These are phyloP conservation scores for Talaromyces sp. DNA, from an alignment of 2,329 filamentous ascomycete species.

Conservation along the genomic window DNA sequence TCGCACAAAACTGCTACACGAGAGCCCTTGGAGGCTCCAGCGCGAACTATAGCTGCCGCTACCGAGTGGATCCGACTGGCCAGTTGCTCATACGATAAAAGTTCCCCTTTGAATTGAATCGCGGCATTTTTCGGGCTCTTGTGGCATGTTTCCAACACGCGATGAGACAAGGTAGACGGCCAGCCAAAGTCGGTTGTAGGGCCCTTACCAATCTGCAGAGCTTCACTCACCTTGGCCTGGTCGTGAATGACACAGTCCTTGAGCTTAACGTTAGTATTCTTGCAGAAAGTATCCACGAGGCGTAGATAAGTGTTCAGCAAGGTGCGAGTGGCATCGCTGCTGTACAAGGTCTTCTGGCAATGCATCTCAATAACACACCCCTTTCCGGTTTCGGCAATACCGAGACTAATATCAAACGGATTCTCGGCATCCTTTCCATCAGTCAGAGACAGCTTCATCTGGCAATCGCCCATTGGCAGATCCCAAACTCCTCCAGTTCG, in stretches of 20 bases:
- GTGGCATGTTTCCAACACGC: slow-evolving; percentile 19
- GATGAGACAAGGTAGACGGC: slow-evolving; percentile 27
- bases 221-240: slow-evolving; percentile 13
- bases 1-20: slow-evolving; percentile 38
- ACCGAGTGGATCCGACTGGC: slow-evolving; percentile 30
- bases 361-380: background rate
- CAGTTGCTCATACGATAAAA: slow-evolving; percentile 34
- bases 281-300: background rate
- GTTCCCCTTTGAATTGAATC: slow-evolving; percentile 18
- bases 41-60: slow-evolving; percentile 14
- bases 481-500: slow-evolving; percentile 1
- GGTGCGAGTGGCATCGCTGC: background rate
- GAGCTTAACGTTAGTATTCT: background rate
- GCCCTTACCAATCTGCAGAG: slow-evolving; percentile 12
- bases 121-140: slow-evolving; percentile 17
- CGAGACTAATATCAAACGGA: background rate
- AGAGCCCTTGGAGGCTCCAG: slow-evolving; percentile 18
- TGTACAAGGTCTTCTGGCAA: background rate
- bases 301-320: background rate
- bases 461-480: background rate
- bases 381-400: background rate
- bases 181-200: slow-evolving; percentile 5
- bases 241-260: slow-evolving; percentile 8
- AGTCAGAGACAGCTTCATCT: background rate
- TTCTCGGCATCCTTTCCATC: background rate